Evolutionary conservation across 164 flowering plant species (phyloP).

Genomic region (Litsea cubeba): DNA sequence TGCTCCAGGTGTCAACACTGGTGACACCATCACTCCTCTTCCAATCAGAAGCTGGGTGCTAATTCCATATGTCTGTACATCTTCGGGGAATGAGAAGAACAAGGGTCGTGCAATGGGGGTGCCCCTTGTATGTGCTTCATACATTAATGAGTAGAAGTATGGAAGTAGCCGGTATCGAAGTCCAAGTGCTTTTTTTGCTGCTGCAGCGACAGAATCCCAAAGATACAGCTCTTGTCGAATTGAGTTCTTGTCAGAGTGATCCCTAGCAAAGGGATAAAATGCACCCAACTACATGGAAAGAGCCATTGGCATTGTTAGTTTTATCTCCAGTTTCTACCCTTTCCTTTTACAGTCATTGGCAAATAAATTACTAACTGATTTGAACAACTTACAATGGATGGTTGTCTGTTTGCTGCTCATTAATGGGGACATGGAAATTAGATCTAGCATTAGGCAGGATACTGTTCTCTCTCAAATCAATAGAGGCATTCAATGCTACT

Average conservation of each 20-base stretch:
- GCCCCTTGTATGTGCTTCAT: slow-evolving; percentile 56
- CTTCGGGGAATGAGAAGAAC: slow-evolving; percentile 75
- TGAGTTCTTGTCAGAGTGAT: slow-evolving; percentile 43
- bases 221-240: slow-evolving; percentile 70
- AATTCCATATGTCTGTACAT: slow-evolving; percentile 48
- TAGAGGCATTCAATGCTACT: too few species aligned
- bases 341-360: neutral
- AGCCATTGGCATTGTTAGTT: neutral
- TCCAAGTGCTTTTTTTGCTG: slow-evolving; percentile 44
- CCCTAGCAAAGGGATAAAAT: slow-evolving; percentile 77
- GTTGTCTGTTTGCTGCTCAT: neutral
- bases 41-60: slow-evolving; percentile 68
- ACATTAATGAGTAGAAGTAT: slow-evolving; percentile 66
- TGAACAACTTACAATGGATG: neutral
- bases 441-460: neutral
- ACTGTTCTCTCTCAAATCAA: neutral
- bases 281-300: slow-evolving; percentile 60
- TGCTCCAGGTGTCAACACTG: slow-evolving; percentile 49
- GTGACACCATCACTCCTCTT: slow-evolving; percentile 63
- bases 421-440: neutral
- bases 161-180: slow-evolving; percentile 50
- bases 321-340: neutral
- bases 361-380: too few species aligned
- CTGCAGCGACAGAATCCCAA: slow-evolving; percentile 64
- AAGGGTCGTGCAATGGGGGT: slow-evolving; percentile 67